These are phyloP conservation scores for Ceratobasidium sp. DNA, from an alignment of 1,284 basidiomycete species.

Conservation along the genomic window DNA sequence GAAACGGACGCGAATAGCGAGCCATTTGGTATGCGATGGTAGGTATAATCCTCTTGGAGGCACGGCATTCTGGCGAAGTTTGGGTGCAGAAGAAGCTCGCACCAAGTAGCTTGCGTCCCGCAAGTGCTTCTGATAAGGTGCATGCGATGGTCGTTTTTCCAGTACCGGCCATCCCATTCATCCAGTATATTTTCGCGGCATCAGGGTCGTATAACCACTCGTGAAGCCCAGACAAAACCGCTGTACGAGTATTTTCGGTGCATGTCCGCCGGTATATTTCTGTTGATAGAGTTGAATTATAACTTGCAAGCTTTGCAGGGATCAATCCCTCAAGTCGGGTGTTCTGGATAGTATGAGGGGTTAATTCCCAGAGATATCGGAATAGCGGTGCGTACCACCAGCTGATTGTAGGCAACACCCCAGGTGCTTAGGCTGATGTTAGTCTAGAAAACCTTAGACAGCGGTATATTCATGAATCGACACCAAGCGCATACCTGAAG, in stretches of 20 bases:
- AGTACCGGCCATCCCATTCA: too few species aligned
- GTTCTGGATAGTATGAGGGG: neutral
- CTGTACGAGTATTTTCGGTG: neutral
- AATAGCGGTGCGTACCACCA: too few species aligned
- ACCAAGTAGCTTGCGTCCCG: neutral
- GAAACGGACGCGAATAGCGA: neutral
- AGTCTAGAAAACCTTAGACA: neutral
- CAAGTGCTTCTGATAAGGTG: neutral
- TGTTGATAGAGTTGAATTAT: neutral
- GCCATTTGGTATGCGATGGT: neutral
- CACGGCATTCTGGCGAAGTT: neutral
- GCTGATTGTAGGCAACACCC: neutral
- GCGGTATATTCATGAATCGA: neutral
- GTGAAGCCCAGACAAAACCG: neutral
- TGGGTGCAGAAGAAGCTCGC: constrained; percentile 2
- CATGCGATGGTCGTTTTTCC: constrained; percentile 15
- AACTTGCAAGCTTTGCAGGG: neutral
- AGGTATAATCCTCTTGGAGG: neutral
- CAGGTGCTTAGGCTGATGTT: neutral
- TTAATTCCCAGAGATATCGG: neutral
- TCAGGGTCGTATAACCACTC: neutral
- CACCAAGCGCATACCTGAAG: neutral
- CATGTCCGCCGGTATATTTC: neutral
- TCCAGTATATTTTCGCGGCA: neutral
- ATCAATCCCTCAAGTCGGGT: neutral